Percentiles rank a stretch among this genome's conserved stretches.
Conservation (phyloP, 2,329 filamentous ascomycete species). For the Fusarium zealandicum region DNA sequence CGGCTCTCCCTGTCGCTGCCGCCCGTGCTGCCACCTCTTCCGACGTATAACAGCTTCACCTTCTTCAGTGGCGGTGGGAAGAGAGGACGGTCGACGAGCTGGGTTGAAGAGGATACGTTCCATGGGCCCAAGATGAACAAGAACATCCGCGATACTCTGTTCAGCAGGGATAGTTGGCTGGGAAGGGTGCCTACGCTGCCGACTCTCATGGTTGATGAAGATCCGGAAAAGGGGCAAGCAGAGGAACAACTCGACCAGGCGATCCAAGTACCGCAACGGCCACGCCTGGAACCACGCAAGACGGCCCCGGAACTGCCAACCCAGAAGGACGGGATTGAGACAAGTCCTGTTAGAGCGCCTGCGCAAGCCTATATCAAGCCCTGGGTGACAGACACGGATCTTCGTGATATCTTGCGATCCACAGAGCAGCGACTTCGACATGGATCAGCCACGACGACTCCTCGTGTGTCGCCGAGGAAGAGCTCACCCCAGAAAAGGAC, state of each 20-base stretch:
- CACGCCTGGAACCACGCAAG: constrained; percentile 25
- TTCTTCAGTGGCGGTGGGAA: constrained; percentile 43
- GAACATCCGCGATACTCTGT: constrained; percentile 39
- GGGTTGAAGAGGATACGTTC: constrained; percentile 61
- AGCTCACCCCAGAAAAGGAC: constrained; percentile 29
- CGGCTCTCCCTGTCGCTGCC: constrained; percentile 43
- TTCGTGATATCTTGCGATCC: constrained; percentile 59
- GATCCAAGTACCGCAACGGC: constrained; percentile 29
- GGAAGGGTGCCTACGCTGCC: constrained; percentile 49
- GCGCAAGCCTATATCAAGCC: constrained; percentile 33
- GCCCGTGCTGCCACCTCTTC: constrained; percentile 46
- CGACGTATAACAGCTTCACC: constrained; percentile 43
- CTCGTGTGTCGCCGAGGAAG: constrained; percentile 22
- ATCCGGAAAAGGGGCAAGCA: constrained; percentile 34
- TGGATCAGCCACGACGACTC: constrained; percentile 47
- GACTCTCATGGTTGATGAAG: constrained; percentile 37
- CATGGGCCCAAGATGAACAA: constrained; percentile 55
- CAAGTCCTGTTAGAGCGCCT: constrained; percentile 17
- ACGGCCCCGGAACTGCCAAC: constrained; percentile 32
- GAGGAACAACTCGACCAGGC: constrained; percentile 21
- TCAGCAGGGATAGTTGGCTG: constrained; percentile 46
- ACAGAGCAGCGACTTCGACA: constrained; percentile 60
- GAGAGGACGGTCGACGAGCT: constrained; percentile 45
- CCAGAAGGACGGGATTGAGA: constrained; percentile 21
- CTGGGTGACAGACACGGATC: constrained; percentile 53